These are phyloP conservation scores for Annulohypoxylon moriforme DNA, from an alignment of 495 filamentous ascomycete species.

Conservation along the genomic window DNA sequence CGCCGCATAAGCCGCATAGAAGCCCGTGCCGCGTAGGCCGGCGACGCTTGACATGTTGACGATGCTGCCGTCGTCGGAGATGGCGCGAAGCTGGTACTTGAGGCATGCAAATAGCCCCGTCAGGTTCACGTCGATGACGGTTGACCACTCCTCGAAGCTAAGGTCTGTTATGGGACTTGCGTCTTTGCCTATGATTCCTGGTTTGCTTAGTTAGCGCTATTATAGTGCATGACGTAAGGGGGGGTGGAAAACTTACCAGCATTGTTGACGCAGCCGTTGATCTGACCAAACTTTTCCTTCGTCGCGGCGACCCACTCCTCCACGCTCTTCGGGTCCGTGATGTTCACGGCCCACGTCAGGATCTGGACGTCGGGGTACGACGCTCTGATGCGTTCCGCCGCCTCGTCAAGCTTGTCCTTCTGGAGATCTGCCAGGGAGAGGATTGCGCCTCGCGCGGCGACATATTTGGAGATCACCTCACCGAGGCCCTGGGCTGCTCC, in stretches of 20 bases:
- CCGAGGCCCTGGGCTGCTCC: constrained; percentile 64
- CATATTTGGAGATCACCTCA: constrained; percentile 57
- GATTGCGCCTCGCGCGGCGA: constrained; percentile 58
- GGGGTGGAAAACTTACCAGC: constrained; percentile 17
- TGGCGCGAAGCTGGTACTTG: constrained; percentile 55
- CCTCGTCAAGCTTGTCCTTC: constrained; percentile 43
- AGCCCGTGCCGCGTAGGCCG: constrained; percentile 56
- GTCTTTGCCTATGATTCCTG: constrained; percentile 35
- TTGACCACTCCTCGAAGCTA: constrained; percentile 31
- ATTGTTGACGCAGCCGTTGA: constrained; percentile 37
- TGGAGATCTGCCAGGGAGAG: constrained; percentile 62
- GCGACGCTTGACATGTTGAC: constrained; percentile 64
- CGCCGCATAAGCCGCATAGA: constrained; percentile 60
- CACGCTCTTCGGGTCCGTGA: constrained; percentile 29
- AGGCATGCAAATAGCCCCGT: constrained; percentile 40
- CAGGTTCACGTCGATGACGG: constrained; percentile 37
- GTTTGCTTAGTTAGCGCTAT: not conserved
- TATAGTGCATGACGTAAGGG: not conserved
- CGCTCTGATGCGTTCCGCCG: constrained; percentile 18
- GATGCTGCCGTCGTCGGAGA: constrained; percentile 57
- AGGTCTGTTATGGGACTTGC: constrained; percentile 21
- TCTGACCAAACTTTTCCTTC: constrained; percentile 32
- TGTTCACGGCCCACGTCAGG: constrained; percentile 21
- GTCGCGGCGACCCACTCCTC: constrained; percentile 36
- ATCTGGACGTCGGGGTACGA: constrained; percentile 26